Evolutionary conservation across 2,329 filamentous ascomycete species (phyloP).

Genomic region (Aureobasidium uvarum): DNA sequence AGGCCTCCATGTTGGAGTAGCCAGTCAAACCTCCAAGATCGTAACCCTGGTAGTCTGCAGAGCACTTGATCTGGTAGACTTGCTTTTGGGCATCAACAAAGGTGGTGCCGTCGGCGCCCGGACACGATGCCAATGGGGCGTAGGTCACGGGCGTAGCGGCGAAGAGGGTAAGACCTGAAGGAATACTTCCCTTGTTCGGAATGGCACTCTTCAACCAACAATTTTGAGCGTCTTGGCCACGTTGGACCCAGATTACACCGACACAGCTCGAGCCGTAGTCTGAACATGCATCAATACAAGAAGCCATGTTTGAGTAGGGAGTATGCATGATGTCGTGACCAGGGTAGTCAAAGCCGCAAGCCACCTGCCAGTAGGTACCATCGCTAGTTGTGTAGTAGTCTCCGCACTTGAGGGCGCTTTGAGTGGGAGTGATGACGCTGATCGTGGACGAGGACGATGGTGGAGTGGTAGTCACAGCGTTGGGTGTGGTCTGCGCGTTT

Average conservation of each 20-base stretch:
- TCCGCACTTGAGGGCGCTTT: constrained; percentile 20
- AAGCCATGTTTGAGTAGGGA: constrained; percentile 13
- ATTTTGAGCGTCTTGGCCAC: constrained; percentile 21
- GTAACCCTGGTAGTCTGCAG: constrained; percentile 15
- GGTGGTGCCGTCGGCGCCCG: constrained; percentile 10
- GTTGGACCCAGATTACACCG: constrained; percentile 23
- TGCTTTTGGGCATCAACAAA: constrained; percentile 21
- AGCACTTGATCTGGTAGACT: constrained; percentile 25
- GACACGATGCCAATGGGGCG: constrained; percentile 16
- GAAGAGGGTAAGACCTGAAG: constrained; percentile 15
- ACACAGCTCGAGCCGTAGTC: constrained; percentile 4
- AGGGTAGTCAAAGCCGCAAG: constrained; percentile 3
- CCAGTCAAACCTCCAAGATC: constrained; percentile 16
- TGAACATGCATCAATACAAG: constrained; percentile 22
- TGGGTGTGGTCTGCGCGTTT: background rate
- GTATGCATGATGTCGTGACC: background rate
- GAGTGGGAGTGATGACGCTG: background rate
- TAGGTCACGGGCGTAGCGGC: constrained; percentile 13
- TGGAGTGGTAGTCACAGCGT: background rate
- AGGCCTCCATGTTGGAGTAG: constrained; percentile 18
- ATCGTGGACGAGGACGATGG: background rate
- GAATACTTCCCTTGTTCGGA: background rate
- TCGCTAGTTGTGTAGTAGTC: constrained; percentile 16
- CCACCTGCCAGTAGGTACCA: constrained; percentile 13
- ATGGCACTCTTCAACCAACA: constrained; percentile 19